A percentile compares a stretch with the other conserved stretches of the same genome.
phyloP scores from a whole-genome alignment of 2,329 filamentous ascomycete species.

The Fusarium sp. region DNA sequence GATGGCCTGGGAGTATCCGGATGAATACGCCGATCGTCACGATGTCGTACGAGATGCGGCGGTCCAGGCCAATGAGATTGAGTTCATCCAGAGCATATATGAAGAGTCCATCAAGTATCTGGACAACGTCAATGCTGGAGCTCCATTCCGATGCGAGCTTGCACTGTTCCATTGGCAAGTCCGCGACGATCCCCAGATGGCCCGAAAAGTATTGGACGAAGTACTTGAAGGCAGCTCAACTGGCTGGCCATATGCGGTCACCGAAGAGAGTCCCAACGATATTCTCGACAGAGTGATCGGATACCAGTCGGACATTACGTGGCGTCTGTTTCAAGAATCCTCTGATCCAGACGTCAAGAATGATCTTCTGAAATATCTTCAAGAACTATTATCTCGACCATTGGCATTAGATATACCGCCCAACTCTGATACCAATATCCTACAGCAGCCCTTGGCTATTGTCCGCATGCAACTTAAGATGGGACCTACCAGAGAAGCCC shows the following conservation, averaged over 20 bases:
- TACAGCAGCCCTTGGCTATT: constrained; percentile 30
- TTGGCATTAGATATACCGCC: constrained; percentile 44
- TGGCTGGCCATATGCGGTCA: constrained; percentile 45
- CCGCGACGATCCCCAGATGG: constrained; percentile 27
- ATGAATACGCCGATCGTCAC: constrained; percentile 19
- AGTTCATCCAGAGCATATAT: constrained; percentile 45
- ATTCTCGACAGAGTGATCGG: constrained; percentile 34
- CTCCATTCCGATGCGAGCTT: constrained; percentile 46
- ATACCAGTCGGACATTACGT: constrained; percentile 38
- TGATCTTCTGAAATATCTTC: constrained; percentile 31
- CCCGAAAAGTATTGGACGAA: constrained; percentile 43
- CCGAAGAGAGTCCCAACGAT: constrained; percentile 28
- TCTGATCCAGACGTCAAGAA: constrained; percentile 41
- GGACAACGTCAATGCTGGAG: constrained; percentile 48
- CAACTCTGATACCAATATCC: constrained; percentile 21
- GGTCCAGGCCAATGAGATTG: constrained; percentile 31
- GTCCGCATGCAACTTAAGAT: constrained; percentile 48
- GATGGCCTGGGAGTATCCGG: constrained; percentile 46
- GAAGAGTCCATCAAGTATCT: constrained; percentile 45
- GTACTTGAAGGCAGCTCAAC: constrained; percentile 43
- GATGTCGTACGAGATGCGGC: constrained; percentile 32
- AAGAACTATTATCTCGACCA: constrained; percentile 35
- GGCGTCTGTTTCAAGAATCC: constrained; percentile 41
- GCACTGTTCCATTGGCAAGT: constrained; percentile 36
- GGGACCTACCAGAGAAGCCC: constrained; percentile 43